Evolutionary conservation across 164 flowering plant species (phyloP).

Genomic region (Pachysandra terminalis): DNA sequence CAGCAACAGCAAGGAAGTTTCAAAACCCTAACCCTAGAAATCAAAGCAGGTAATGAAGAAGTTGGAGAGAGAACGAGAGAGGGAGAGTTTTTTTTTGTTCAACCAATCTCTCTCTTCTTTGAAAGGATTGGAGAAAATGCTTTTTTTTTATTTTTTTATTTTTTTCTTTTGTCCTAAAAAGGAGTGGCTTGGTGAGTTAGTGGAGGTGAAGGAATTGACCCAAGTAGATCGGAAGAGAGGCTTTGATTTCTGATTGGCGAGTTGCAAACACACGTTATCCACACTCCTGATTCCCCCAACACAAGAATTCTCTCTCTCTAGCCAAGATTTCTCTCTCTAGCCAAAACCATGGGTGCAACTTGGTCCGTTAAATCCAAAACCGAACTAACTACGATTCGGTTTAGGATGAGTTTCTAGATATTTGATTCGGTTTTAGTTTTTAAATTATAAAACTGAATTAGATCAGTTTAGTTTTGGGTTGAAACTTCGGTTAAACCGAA

Average conservation of each 20-base stretch:
- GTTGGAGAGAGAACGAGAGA: not conserved
- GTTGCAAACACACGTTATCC: constrained; percentile 37
- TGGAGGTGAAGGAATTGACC: not conserved
- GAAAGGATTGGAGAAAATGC: not conserved
- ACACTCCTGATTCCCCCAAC: constrained; percentile 23
- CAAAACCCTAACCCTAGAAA: constrained; percentile 14
- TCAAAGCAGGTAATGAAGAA: not conserved
- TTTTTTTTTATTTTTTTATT: too few species aligned
- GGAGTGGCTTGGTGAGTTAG: not conserved
- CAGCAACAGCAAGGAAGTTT: not conserved
- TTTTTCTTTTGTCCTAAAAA: too few species aligned
- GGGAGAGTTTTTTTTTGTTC: not conserved
- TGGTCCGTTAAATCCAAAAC: too few species aligned
- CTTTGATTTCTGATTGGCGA: constrained; percentile 42
- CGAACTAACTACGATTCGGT: too few species aligned
- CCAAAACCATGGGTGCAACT: too few species aligned
- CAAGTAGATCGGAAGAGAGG: not conserved
- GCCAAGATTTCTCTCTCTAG: constrained; percentile 2
- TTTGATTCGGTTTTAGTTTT: too few species aligned
- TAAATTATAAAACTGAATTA: too few species aligned
- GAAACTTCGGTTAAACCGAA: too few species aligned
- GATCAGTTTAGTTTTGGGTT: too few species aligned
- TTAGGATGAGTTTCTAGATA: too few species aligned
- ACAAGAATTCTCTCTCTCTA: not conserved
- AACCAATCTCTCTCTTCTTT: not conserved